Conservation (phyloP, 1,284 basidiomycete genomes). For the Singerocomus inundabilis region DNA sequence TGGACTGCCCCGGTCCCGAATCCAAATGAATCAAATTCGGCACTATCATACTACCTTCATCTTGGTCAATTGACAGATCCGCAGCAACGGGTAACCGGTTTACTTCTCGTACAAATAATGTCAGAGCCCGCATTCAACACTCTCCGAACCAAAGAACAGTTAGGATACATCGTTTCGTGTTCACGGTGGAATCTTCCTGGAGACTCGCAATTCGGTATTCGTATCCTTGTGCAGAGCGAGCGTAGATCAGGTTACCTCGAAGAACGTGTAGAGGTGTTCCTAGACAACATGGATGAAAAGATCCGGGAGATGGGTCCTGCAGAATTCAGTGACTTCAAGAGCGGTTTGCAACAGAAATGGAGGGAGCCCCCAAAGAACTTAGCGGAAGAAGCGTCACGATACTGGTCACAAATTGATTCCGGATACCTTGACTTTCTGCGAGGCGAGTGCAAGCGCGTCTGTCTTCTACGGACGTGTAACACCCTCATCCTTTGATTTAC, state of each 20-base stretch:
- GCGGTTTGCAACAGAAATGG: conserved; percentile 60
- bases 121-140: conserved; percentile 92
- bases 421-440: conserved; percentile 68
- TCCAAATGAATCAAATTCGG: conserved; percentile 84
- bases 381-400: conserved; percentile 61
- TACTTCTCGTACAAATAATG: conserved; percentile 74
- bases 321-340: conserved; percentile 67
- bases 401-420: conserved; percentile 70
- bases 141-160: conserved; percentile 94
- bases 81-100: conserved; percentile 55
- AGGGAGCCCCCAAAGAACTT: conserved; percentile 75
- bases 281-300: conserved; percentile 64
- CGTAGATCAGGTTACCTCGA: conserved; percentile 84
- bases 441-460: conserved; percentile 41
- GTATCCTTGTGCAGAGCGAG: conserved; percentile 93
- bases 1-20: conserved; percentile 79
- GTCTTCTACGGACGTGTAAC: background rate
- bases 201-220: conserved; percentile 71
- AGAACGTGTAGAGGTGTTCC: conserved; percentile 84
- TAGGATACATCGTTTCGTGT: conserved; percentile 86
- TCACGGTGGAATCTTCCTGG: conserved; percentile 56
- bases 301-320: conserved; percentile 58
- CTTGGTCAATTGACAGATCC: conserved; percentile 62
- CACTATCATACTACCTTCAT: conserved; percentile 78
- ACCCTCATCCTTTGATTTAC: background rate